Conservation (phyloP, 2,329 filamentous ascomycete genomes). For the Blumeria hordei region DNA sequence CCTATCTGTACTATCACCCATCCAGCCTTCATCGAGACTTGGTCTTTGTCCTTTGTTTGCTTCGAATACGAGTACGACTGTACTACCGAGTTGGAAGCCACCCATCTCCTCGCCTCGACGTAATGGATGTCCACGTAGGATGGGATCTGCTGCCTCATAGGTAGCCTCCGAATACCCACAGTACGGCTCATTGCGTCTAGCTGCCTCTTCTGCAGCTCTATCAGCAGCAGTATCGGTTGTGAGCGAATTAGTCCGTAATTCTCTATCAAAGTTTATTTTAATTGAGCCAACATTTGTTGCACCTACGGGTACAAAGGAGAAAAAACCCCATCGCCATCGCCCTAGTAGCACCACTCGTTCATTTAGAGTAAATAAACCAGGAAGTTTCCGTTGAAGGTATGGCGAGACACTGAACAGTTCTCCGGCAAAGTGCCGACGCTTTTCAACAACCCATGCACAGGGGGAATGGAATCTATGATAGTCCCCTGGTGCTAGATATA, state of each 20-base stretch:
- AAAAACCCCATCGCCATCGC: constrained; percentile 92
- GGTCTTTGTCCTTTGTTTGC: constrained; percentile 43
- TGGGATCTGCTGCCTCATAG: constrained; percentile 51
- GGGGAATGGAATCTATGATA: constrained; percentile 98
- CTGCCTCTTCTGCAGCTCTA: constrained; percentile 57
- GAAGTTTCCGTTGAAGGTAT: constrained; percentile 77
- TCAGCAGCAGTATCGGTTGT: constrained; percentile 85
- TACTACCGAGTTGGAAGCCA: constrained; percentile 86
- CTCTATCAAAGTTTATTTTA: constrained; percentile 86
- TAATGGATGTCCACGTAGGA: constrained; percentile 65
- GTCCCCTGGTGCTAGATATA: constrained; percentile 91
- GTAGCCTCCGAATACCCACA: constrained; percentile 83
- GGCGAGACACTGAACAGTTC: constrained; percentile 90
- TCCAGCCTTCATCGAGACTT: constrained; percentile 35
- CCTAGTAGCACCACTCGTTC: constrained; percentile 86
- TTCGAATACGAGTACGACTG: constrained; percentile 89
- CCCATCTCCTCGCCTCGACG: constrained; percentile 90
- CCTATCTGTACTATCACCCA: constrained; percentile 24
- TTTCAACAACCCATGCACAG: constrained; percentile 82
- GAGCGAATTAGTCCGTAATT: constrained; percentile 78
- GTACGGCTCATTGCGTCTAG: constrained; percentile 53
- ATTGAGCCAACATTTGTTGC: constrained; percentile 96
- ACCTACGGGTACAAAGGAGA: constrained; percentile 83
- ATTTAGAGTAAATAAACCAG: constrained; percentile 87
- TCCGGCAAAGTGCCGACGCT: constrained; percentile 86